Conservation (phyloP, 2,329 filamentous ascomycete genomes). For the Apiospora marii region DNA sequence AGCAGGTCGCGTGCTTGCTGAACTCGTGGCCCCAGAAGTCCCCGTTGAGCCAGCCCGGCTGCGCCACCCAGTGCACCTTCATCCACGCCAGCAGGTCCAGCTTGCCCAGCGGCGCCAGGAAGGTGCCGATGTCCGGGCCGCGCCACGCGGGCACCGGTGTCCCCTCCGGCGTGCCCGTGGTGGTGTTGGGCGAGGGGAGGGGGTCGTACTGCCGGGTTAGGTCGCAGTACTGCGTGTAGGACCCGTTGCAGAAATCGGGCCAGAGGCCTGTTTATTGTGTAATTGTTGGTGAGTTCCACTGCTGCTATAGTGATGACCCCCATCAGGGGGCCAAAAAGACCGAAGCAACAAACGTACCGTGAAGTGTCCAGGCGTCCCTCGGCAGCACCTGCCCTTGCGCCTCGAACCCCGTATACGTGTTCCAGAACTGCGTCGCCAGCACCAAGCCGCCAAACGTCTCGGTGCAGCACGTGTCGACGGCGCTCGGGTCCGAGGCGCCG, state of each 20-base stretch:
- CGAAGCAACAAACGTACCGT: conserved; percentile 51
- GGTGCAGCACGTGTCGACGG: conserved; percentile 68
- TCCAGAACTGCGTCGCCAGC: conserved; percentile 70
- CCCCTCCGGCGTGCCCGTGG: conserved; percentile 61
- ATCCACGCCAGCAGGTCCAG: conserved; percentile 70
- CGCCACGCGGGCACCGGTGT: conserved; percentile 64
- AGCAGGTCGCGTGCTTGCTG: conserved; percentile 74
- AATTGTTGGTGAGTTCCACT: neutral
- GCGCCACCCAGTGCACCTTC: conserved; percentile 71
- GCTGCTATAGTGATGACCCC: too few species aligned
- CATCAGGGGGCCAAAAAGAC: too few species aligned
- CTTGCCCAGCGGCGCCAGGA: conserved; percentile 64
- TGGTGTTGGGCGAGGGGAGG: conserved; percentile 67
- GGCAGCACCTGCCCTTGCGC: conserved; percentile 65
- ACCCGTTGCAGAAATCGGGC: conserved; percentile 58
- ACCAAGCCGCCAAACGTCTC: conserved; percentile 72
- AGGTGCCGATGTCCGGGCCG: conserved; percentile 64
- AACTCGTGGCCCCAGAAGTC: conserved; percentile 74
- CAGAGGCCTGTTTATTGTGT: conserved; percentile 21
- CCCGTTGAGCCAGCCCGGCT: conserved; percentile 58
- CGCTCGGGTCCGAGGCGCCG: conserved; percentile 47
- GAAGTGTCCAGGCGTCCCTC: conserved; percentile 63
- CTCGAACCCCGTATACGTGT: conserved; percentile 68
- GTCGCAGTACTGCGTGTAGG: conserved; percentile 74
- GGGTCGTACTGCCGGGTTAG: conserved; percentile 71